phyloP scores from a whole-genome alignment of 331 rosid species.

The Malus hybrid region DNA sequence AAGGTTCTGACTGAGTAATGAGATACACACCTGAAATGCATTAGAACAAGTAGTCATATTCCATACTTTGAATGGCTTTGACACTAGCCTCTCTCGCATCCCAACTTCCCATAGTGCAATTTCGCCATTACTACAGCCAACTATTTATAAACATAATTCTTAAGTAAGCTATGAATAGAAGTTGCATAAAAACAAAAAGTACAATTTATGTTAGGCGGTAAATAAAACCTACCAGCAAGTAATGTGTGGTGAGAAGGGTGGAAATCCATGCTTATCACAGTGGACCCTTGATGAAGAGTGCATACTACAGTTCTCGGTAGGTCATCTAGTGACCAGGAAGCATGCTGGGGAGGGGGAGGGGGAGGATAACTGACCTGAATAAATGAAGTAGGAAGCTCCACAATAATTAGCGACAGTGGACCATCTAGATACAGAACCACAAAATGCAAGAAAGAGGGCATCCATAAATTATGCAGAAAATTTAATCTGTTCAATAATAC shows the following conservation, averaged over 20 bases:
- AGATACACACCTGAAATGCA: slow-evolving; percentile 34
- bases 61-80: slow-evolving; percentile 38
- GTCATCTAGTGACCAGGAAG: slow-evolving; percentile 35
- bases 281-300: slow-evolving; percentile 29
- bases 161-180: slow-evolving; percentile 10
- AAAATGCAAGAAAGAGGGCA: background rate
- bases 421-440: background rate
- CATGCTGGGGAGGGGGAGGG: slow-evolving; percentile 18
- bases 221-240: slow-evolving; percentile 35
- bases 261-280: slow-evolving; percentile 47
- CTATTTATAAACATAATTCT: slow-evolving; percentile 24
- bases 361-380: slow-evolving; percentile 30
- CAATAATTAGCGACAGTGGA: background rate
- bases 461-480: slow-evolving; percentile 1
- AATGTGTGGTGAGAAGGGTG: slow-evolving; percentile 42
- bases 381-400: background rate
- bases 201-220: background rate
- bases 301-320: slow-evolving; percentile 36
- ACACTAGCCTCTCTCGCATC: slow-evolving; percentile 28
- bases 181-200: background rate
- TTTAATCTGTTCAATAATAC: slow-evolving; percentile 25
- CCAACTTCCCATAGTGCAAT: slow-evolving; percentile 52
- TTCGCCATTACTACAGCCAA: slow-evolving; percentile 51
- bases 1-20: background rate
- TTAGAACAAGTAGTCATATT: slow-evolving; percentile 20